Percentiles rank a stretch among this genome's conserved stretches.
These are phyloP conservation scores for Saccharomycopsis fermentans DNA, from an alignment of 805 yeast genomes.

Conservation along the genomic window DNA sequence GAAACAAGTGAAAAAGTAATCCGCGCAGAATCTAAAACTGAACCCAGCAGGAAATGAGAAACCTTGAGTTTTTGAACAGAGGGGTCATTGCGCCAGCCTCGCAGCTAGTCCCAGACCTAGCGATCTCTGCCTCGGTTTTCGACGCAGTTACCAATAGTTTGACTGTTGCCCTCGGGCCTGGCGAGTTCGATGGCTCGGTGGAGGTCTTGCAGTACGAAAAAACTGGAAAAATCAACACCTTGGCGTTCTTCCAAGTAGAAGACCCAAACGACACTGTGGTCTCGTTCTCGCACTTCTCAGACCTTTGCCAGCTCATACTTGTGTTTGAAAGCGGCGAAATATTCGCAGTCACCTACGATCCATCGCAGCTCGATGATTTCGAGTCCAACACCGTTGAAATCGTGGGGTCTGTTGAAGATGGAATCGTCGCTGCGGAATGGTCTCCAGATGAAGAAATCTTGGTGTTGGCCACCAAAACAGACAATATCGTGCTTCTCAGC, in stretches of 20 bases:
- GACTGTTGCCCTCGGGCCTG: constrained; percentile 51
- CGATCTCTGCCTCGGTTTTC: constrained; percentile 45
- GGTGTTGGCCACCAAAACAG: constrained; percentile 52
- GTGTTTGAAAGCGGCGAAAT: constrained; percentile 73
- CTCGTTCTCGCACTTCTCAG: constrained; percentile 60
- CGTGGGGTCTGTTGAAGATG: constrained; percentile 76
- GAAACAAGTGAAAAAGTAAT: too few species aligned
- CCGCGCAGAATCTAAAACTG: not conserved
- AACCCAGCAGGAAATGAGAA: too few species aligned
- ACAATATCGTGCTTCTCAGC: constrained; percentile 55
- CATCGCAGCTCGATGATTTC: constrained; percentile 26
- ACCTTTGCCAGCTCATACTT: constrained; percentile 52
- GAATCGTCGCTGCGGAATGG: constrained; percentile 70
- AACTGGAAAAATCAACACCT: constrained; percentile 43
- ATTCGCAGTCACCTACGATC: constrained; percentile 51
- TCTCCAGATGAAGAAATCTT: constrained; percentile 86
- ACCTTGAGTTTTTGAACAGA: constrained; percentile 41
- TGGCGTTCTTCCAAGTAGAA: constrained; percentile 52
- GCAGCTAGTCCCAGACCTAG: constrained; percentile 53
- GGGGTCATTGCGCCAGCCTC: constrained; percentile 45
- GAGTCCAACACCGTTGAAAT: constrained; percentile 52
- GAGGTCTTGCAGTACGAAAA: constrained; percentile 74
- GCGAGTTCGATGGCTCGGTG: constrained; percentile 39
- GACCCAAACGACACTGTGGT: constrained; percentile 26
- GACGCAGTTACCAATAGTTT: constrained; percentile 69